Evolutionary conservation across 345 rosid species (phyloP).

Genomic region (Eucalyptus melliodora): DNA sequence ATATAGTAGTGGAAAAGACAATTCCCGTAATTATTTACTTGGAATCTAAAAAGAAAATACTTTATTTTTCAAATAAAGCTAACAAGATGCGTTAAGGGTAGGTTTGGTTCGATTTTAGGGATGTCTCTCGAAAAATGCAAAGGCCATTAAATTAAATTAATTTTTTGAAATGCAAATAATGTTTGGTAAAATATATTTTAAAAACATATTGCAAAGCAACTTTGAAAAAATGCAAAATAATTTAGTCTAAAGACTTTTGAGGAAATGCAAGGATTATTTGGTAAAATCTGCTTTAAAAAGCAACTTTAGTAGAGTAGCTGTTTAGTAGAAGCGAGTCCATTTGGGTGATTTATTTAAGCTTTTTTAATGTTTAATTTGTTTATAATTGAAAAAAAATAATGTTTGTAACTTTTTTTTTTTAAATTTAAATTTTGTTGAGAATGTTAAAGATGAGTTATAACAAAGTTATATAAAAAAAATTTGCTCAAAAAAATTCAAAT

Average conservation of each 20-base stretch:
- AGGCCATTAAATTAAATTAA: not conserved
- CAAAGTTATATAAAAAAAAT: too few species aligned
- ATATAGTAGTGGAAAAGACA: not conserved
- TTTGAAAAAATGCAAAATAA: not conserved
- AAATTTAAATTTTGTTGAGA: not conserved
- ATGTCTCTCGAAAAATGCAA: not conserved
- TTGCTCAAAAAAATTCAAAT: not conserved
- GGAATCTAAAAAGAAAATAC: not conserved
- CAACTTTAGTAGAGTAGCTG: too few species aligned
- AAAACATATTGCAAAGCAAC: not conserved
- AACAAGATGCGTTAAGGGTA: not conserved
- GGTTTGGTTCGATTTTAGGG: not conserved
- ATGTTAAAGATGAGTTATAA: not conserved
- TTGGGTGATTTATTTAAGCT: not conserved
- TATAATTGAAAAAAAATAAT: too few species aligned
- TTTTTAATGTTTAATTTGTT: too few species aligned
- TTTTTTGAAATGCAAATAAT: too few species aligned
- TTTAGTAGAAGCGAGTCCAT: not conserved
- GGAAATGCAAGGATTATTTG: too few species aligned
- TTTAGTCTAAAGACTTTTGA: too few species aligned
- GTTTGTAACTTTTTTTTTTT: too few species aligned
- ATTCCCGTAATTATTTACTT: not conserved
- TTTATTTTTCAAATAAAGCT: not conserved
- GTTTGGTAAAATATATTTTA: too few species aligned
- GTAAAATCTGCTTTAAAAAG: too few species aligned